These are phyloP conservation scores for Senna siamea DNA, from an alignment of 306 rosid species.

Conservation along the genomic window DNA sequence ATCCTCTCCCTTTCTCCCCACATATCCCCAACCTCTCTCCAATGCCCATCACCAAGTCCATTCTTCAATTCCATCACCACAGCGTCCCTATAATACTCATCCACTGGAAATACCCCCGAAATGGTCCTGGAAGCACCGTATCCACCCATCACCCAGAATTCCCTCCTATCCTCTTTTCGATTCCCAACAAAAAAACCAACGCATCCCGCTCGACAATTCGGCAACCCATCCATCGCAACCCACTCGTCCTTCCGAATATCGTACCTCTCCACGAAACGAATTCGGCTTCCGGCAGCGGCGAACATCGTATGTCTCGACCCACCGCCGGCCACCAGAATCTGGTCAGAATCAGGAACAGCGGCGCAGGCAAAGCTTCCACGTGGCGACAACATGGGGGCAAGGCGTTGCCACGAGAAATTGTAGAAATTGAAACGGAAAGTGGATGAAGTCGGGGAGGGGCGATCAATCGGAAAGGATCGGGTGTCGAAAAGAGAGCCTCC, in stretches of 20 bases:
- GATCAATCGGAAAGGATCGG: slow-evolving; percentile 85
- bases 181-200: slow-evolving; percentile 71
- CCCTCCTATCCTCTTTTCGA: slow-evolving; percentile 47
- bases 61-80: slow-evolving; percentile 66
- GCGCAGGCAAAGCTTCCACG: slow-evolving; percentile 94
- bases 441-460: slow-evolving; percentile 64
- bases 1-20: slow-evolving; percentile 69
- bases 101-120: slow-evolving; percentile 80
- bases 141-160: slow-evolving; percentile 95
- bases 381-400: slow-evolving; percentile 68
- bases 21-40: slow-evolving; percentile 79
- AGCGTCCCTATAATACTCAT: slow-evolving; percentile 67
- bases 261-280: slow-evolving; percentile 70
- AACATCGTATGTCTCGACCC: slow-evolving; percentile 79
- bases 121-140: slow-evolving; percentile 79
- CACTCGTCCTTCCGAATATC: slow-evolving; percentile 66
- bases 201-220: slow-evolving; percentile 80
- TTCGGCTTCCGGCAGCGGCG: slow-evolving; percentile 74
- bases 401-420: slow-evolving; percentile 57
- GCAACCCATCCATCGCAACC: slow-evolving; percentile 71
- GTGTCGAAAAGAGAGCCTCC: slow-evolving; percentile 91
- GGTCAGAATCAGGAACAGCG: slow-evolving; percentile 30
- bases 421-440: slow-evolving; percentile 61
- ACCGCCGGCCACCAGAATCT: slow-evolving; percentile 82
- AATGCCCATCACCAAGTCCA: slow-evolving; percentile 45